Evolutionary conservation across 192 early-diverging fungal species (phyloP), one percentile per base, ranked within the genome.

Genomic region (Glomus cerebriforme): DNA sequence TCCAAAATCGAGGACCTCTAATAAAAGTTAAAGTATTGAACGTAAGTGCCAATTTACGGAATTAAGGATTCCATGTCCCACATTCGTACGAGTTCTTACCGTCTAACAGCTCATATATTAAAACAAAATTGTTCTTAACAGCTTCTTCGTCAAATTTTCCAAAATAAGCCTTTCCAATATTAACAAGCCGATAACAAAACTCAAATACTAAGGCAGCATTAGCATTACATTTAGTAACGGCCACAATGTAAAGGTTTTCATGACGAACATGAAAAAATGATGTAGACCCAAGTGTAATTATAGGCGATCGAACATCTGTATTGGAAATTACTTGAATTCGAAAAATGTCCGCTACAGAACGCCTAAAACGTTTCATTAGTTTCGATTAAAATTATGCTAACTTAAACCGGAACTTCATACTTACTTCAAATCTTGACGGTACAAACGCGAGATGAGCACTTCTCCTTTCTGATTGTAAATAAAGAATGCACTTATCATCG

Each of bases 381-480:
- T 67, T 67, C 7, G 0, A 47, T n/a, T n/a, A n/a, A n/a, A n/a
- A n/a, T n/a, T 35, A 73, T 78, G 73, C 7, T 32, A 58, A 29
- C 27, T 22, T 15, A 8, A 24, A 69, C 17, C 1, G 12, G n/a
- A 24, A 35, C 19, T 37, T 47, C 12, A 5, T 54, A 77, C 85
- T 82, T 87, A 96, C 96, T 97, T 97, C 43, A 98, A 89, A 82
- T 99, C 98, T 79, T 95, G 93, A 60, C 96, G 91, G 86, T 97
- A 98, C 27, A 97, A 85, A 67, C 98, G 90, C 32, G 96, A 97
- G 74, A 99, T 98, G 39, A 99, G 93, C 22, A 98, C 96, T 83
- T 99, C 97, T 67, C 98, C 97, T 84, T 99, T 99, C 81, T 94
- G 96, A 89, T 97, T 99, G 87, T 97, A 97, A 63, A 99, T 95